phyloP scores from a whole-genome alignment of 495 filamentous ascomycete genomes.

The Xylaria grammica region DNA sequence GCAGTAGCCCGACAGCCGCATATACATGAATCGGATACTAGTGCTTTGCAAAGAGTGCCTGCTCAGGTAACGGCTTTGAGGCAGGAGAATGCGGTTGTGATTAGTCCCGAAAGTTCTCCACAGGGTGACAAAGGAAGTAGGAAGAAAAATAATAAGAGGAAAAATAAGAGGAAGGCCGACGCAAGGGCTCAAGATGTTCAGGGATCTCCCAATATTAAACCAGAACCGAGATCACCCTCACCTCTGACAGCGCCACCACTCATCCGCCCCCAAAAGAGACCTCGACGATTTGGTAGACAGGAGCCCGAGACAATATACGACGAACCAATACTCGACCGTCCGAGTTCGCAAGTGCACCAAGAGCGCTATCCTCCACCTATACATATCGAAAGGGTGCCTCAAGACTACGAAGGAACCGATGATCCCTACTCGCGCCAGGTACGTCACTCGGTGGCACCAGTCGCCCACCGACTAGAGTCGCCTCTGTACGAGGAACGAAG shows the following conservation, averaged over 20 bases:
- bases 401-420: constrained; percentile 31
- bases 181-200: constrained; percentile 43
- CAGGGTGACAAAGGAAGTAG: constrained; percentile 43
- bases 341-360: constrained; percentile 26
- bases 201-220: constrained; percentile 73
- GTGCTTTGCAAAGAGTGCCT: constrained; percentile 42
- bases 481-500: constrained; percentile 36
- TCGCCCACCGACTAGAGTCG: constrained; percentile 28
- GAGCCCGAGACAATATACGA: constrained; percentile 47
- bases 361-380: constrained; percentile 27
- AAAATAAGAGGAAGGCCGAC: constrained; percentile 56
- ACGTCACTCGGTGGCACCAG: constrained; percentile 34
- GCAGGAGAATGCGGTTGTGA: constrained; percentile 45
- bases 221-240: constrained; percentile 84
- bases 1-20: constrained; percentile 66
- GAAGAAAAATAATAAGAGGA: constrained; percentile 55
- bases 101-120: constrained; percentile 59
- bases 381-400: constrained; percentile 28
- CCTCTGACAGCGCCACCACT: constrained; percentile 64
- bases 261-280: constrained; percentile 55
- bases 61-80: constrained; percentile 58
- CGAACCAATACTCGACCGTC: constrained; percentile 44
- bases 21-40: constrained; percentile 44
- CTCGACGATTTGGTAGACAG: constrained; percentile 56
- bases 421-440: constrained; percentile 33